Evolutionary conservation across 768 basidiomycete genomes (phyloP), one percentile per base, ranked within the genome.

Genomic region (Russula vinacea): DNA sequence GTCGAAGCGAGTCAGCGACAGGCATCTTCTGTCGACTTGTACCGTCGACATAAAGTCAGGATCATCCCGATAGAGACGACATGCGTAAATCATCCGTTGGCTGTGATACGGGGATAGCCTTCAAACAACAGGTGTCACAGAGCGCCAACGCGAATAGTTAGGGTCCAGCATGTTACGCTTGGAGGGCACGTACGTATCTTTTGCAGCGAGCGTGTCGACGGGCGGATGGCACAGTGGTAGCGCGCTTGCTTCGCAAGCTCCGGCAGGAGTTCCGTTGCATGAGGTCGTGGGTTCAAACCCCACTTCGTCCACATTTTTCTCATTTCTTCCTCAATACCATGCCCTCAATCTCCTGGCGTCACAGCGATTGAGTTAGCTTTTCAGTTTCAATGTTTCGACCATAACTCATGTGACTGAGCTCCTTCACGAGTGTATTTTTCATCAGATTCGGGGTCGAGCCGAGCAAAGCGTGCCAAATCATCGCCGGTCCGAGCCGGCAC

Each of bases 181-280:
- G n/a, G 35, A 35, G 35, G 1, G 19, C 44, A 44, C 35, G 8
- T 52, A 44, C 40, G 32, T 53, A 60, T 44, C 33, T 53, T 7
- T 13, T 45, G 42, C 24, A 17, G 4, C 5, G 9, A 2, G 0
- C 14, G 0, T 10, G 2, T 0, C 5, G 14, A 37, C 2, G 64
- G 64, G 64, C 64, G 64, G n/a, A 49, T 65, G 64, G 64, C 64
- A 65, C 64, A 65, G 64, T 65, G 64, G 64, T 65, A 65, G 64
- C 64, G 64, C 64, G 64, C 64, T 65, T 65, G 64, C 64, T 65
- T 65, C 64, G 64, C 64, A 65, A 8, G 33, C 50, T 65, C 59
- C 29, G 32, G 59, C 14, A 17, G 56, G 59, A 61, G 54, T 29
- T 29, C 24, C 33, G 49, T 61, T 65, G 64, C 64, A 65, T 65